Evolutionary conservation across 2,329 filamentous ascomycete species (phyloP), one percentile per base, ranked within the genome.

Genomic region (Pseudocercospora musae): DNA sequence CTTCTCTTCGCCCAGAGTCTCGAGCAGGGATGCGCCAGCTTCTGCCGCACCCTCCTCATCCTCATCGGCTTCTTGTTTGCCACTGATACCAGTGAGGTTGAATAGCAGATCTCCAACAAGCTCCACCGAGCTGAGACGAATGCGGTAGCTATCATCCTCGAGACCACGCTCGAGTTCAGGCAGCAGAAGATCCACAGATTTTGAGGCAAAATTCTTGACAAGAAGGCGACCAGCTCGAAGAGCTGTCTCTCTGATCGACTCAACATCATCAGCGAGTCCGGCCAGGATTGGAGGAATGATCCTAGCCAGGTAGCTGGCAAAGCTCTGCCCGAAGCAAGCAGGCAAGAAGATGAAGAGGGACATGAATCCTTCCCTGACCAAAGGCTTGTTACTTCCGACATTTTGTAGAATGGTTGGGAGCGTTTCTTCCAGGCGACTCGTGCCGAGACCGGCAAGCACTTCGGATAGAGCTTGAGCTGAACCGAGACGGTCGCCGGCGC

Each of bases 291-390:
- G 90, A 18, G 95, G 96, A 70, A 99, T 96, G 72, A 99, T 96
- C 74, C 89, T 92, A 78, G 89, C 91, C 64, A 99, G 88, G 74
- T 99, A 99, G 74, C 92, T 92, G 70, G 95, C 90, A 73, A 99
- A 99, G 77, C 93, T 96, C 83, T 99, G 99, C 72, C 95, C 95
- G 72, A 99, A 99, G 79, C 95, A 99, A 58, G 96, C 95, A 11
- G 95, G 95, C 80, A 99, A 87, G 85, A 97, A 99, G 69, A 99
- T 98, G 79, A 99, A 99, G 44, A 99, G 85, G 7, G 95, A 97
- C 95, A 99, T 99, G 81, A 99, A 99, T 50, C 95, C 95, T 82
- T 99, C 95, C 71, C 95, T 88, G 67, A 99, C 92, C 59, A 92
- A 87, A 18, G 95, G 76, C 78, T 96, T 97, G 69, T 89, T 87